phyloP scores from a whole-genome alignment of 345 rosid species.

The Eucalyptus sideroxylon region DNA sequence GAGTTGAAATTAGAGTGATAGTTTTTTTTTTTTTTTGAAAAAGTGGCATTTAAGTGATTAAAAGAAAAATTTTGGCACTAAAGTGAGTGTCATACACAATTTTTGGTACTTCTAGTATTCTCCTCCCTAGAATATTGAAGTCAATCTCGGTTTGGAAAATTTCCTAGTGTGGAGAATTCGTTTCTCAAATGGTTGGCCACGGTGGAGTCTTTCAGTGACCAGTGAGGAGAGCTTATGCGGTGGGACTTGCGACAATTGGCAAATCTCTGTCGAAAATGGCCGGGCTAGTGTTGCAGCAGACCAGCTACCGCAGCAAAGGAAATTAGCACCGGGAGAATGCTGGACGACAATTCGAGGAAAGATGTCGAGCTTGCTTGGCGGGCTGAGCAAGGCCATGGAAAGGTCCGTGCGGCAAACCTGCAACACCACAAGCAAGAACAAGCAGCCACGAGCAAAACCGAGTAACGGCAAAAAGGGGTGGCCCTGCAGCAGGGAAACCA shows the following conservation, averaged over 20 bases:
- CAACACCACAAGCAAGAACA: neutral
- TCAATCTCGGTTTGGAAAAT: no score
- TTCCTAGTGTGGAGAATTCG: no score
- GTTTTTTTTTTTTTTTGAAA: no score
- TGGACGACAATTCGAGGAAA: neutral
- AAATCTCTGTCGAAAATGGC: neutral
- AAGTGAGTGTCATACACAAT: fast-evolving
- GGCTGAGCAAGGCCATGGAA: neutral
- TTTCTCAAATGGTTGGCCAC: no score
- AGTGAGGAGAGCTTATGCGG: fast-evolving
- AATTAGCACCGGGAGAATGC: no score
- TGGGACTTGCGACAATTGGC: fast-evolving
- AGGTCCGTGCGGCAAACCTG: neutral
- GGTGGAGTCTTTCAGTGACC: no score
- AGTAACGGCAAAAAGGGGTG: neutral
- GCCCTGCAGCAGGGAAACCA: neutral
- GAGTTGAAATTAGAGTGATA: no score
- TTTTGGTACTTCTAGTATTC: fast-evolving
- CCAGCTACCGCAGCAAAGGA: neutral
- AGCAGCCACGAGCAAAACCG: neutral
- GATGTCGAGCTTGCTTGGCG: neutral
- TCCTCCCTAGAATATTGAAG: no score
- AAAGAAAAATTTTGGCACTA: fast-evolving
- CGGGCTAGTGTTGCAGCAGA: neutral
- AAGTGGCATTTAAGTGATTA: fast-evolving